Evolutionary conservation across 2,329 filamentous ascomycete genomes (phyloP), one percentile per base, ranked within the genome.

Genomic region (Lachnellula hyalina): DNA sequence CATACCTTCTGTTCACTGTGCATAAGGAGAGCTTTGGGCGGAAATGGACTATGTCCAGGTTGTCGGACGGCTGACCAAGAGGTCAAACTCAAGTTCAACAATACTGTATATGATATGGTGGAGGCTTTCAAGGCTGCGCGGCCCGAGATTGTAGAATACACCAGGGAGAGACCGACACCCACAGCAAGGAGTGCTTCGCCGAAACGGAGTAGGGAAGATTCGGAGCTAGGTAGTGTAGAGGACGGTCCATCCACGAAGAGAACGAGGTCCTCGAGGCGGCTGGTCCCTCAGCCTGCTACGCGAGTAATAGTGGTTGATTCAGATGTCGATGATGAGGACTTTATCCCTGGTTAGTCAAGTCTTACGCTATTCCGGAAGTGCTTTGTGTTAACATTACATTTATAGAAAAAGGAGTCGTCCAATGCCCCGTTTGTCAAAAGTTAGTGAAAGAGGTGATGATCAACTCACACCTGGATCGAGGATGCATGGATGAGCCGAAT

Each of bases 1-100:
- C 94, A 99, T 70, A 97, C 94, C 0, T 99, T 99, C 68, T 99
- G 94, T 77, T 96, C 93, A 6, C 75, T 96, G 52, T 99, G 94
- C 71, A 97, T 99, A 69, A 87, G 94, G 32, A 81, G 92, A 59
- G 90, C 89, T 57, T 79, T 99, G 0, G 86, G 86, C 2, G 80
- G 82, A 34, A 91, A 96, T 62, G 89, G 90, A 8, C 91, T 88
- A 71, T 99, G 94, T 65, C 94, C 94, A 0, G 77, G 90, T 1
- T 99, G 94, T 72, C 85, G 90, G 50, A 76, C 82, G 5, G 72
- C 77, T 0, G 90, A 96, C 62, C 91, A 96, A 69, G 90, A 93
- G 68, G 80, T 90, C 57, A 94, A 90, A 70, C 69, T 99, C 63
- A 81, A 91, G 55, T 86, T 86, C 47, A 97, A 97, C 70, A 89